phyloP scores from a whole-genome alignment of 1,284 basidiomycete genomes.

The Austroboletus novae-zelandiae region DNA sequence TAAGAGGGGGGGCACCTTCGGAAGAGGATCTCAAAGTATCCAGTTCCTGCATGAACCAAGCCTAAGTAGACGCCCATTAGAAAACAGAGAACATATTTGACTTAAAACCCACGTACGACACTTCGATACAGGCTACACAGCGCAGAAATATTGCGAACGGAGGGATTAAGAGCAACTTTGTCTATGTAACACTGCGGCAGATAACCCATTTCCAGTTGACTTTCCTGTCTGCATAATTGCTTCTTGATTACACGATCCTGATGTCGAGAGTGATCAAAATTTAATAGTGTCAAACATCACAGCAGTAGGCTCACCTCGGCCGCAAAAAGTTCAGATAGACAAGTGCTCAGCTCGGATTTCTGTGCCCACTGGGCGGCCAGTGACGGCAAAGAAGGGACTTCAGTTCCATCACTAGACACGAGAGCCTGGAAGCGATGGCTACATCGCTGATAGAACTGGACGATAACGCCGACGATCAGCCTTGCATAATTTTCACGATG shows the following conservation, averaged over 20 bases:
- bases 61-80: conserved; percentile 43
- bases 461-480: conserved; percentile 93
- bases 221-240: conserved; percentile 73
- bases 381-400: conserved; percentile 44
- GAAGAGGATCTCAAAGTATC: conserved; percentile 60
- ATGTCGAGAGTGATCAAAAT: background rate
- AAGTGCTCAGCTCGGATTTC: conserved; percentile 71
- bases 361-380: conserved; percentile 89
- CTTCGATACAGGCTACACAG: conserved; percentile 85
- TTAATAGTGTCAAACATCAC: conserved; percentile 1
- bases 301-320: conserved; percentile 35
- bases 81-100: background rate
- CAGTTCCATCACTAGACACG: conserved; percentile 46
- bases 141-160: conserved; percentile 72
- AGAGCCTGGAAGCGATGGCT: conserved; percentile 83
- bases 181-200: conserved; percentile 52
- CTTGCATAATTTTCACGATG: conserved; percentile 92
- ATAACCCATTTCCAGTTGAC: conserved; percentile 68
- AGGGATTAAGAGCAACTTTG: conserved; percentile 73
- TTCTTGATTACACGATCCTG: conserved; percentile 46
- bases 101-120: conserved; percentile 55
- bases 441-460: conserved; percentile 95
- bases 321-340: conserved; percentile 62
- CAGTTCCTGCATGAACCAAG: conserved; percentile 79
- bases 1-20: conserved; percentile 55